A percentile compares a stretch with the other conserved stretches of the same genome.
phyloP scores from a whole-genome alignment of 108 stramenopile genomes.

The Conticribra guillardii region DNA sequence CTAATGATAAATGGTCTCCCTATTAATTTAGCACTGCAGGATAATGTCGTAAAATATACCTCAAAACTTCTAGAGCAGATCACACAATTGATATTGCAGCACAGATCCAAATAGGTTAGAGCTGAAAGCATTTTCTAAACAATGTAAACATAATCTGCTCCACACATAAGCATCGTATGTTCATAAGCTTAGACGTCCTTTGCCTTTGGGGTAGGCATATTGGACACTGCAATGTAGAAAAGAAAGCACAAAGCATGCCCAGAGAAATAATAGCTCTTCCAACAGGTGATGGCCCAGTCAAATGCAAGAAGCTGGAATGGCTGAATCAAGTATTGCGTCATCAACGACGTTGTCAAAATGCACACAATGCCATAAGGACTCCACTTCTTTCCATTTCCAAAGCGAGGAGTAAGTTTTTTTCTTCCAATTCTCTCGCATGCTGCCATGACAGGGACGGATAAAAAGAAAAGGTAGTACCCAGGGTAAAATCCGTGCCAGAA shows the following conservation, averaged over 20 bases:
- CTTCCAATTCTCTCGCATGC: conserved; percentile 84
- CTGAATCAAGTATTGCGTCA: conserved; percentile 81
- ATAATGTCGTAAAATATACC: too few species aligned
- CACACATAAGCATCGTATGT: too few species aligned
- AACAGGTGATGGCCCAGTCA: conserved; percentile 65
- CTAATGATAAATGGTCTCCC: too few species aligned
- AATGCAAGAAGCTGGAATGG: conserved; percentile 78
- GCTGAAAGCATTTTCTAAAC: too few species aligned
- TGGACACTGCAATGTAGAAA: conserved; percentile 63
- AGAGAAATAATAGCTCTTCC: conserved; percentile 82
- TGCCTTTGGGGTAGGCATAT: conserved; percentile 67
- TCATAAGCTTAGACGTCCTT: too few species aligned
- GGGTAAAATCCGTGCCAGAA: conserved; percentile 99
- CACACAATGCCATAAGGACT: conserved; percentile 75
- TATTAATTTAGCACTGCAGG: too few species aligned
- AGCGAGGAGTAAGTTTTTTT: conserved; percentile 86
- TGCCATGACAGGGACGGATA: conserved; percentile 85
- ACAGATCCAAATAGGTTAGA: too few species aligned
- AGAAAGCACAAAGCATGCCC: conserved; percentile 76
- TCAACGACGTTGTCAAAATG: conserved; percentile 69
- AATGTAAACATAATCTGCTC: too few species aligned
- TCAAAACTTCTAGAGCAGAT: too few species aligned
- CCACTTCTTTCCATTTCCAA: conserved; percentile 69
- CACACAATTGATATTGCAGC: too few species aligned
- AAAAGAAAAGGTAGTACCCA: conserved; percentile 95